Conservation (phyloP, 2,329 filamentous ascomycete species). For the Claviceps paspali region DNA sequence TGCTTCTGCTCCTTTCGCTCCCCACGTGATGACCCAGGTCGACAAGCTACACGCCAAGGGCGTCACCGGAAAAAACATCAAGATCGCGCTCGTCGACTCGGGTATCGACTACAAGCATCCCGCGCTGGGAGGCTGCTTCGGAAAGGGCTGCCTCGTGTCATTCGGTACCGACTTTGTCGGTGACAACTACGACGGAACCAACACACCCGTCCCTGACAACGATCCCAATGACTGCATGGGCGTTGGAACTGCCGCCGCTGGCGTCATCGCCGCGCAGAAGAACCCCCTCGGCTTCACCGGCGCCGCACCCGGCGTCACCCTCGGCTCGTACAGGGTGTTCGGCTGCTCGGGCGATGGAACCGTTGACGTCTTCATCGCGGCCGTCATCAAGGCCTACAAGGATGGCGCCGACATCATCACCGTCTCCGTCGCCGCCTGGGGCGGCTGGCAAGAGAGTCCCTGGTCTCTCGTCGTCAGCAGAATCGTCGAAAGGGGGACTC, state of each 20-base stretch:
- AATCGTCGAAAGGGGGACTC: conserved; percentile 26
- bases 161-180: conserved; percentile 29
- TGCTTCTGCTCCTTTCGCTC: conserved; percentile 21
- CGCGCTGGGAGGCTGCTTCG: conserved; percentile 37
- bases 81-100: conserved; percentile 36
- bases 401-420: conserved; percentile 24
- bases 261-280: conserved; percentile 27
- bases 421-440: conserved; percentile 18
- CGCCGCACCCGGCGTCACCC: conserved; percentile 22
- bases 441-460: conserved; percentile 15
- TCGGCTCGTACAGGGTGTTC: conserved; percentile 24
- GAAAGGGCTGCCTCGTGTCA: conserved; percentile 26
- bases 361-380: conserved; percentile 24
- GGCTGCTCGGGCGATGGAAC: conserved; percentile 16
- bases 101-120: conserved; percentile 48
- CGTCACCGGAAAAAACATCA: conserved; percentile 34
- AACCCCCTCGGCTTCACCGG: conserved; percentile 22
- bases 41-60: conserved; percentile 35
- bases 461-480: conserved; percentile 23
- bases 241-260: conserved; percentile 30
- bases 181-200: conserved; percentile 16
- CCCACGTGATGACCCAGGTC: conserved; percentile 41
- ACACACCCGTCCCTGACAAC: conserved; percentile 17
- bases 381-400: conserved; percentile 24
- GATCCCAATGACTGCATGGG: conserved; percentile 25